Evolutionary conservation across 306 rosid genomes (phyloP).

Genomic region (Citrullus amarus): DNA sequence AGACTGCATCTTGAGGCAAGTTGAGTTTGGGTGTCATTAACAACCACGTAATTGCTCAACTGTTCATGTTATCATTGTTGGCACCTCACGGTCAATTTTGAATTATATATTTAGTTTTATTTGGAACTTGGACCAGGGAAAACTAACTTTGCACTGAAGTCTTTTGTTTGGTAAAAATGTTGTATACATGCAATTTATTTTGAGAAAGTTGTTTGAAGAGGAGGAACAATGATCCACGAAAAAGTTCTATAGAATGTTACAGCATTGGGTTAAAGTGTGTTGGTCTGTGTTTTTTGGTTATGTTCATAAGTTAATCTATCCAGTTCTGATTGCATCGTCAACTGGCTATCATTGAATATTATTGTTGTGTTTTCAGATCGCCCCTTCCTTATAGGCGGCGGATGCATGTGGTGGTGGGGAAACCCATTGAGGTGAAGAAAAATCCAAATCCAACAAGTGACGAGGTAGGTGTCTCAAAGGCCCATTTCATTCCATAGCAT

Average conservation of each 20-base stretch:
- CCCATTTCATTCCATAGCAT: neutral
- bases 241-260: neutral
- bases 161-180: neutral
- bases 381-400: constrained; percentile 62
- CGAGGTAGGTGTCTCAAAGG: constrained; percentile 22
- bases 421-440: constrained; percentile 54
- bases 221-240: neutral
- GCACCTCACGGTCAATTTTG: neutral
- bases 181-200: neutral
- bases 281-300: neutral
- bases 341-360: neutral
- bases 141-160: neutral
- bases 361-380: constrained; percentile 34
- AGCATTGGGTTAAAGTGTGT: neutral
- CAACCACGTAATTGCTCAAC: neutral
- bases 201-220: neutral
- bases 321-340: neutral
- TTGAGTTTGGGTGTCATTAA: neutral
- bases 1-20: neutral
- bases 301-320: neutral
- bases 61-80: neutral
- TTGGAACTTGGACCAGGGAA: neutral
- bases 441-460: constrained; percentile 64
- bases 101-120: neutral
- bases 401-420: constrained; percentile 81